Evolutionary conservation across 192 early-diverging fungal genomes (phyloP).

Genomic region (Podila clonocystis): DNA sequence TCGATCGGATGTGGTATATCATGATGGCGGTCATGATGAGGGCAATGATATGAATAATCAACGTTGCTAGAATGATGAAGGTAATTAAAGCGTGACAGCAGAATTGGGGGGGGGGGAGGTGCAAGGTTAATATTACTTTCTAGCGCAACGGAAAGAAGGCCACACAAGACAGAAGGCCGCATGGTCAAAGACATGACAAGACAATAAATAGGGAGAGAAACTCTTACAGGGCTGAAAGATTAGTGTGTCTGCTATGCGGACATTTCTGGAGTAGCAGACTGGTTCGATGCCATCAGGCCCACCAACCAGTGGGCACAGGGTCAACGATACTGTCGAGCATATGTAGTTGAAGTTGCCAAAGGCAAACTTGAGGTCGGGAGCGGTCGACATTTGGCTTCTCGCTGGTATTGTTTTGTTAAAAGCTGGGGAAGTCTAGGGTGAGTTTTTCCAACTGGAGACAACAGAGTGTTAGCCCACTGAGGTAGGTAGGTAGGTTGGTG

Average conservation of each 20-base stretch:
- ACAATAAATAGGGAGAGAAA: neutral
- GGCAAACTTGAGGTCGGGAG: slow-evolving; percentile 21
- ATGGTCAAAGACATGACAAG: neutral
- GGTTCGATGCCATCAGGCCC: slow-evolving; percentile 81
- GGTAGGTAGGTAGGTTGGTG: no score
- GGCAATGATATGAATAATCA: slow-evolving; percentile 93
- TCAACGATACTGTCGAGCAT: slow-evolving; percentile 84
- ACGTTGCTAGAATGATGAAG: slow-evolving; percentile 65
- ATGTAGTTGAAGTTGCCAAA: slow-evolving; percentile 94
- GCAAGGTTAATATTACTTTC: no score
- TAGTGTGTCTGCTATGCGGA: slow-evolving; percentile 83
- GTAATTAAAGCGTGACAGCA: no score
- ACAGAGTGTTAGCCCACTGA: no score
- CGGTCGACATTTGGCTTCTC: neutral
- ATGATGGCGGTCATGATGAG: slow-evolving; percentile 97
- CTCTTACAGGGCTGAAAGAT: slow-evolving; percentile 90
- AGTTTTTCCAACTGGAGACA: no score
- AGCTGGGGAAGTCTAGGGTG: no score
- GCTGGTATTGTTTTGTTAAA: neutral
- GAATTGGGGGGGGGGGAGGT: no score
- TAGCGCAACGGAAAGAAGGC: neutral
- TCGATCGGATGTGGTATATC: slow-evolving; percentile 97
- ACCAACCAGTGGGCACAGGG: slow-evolving; percentile 93
- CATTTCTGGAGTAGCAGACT: slow-evolving; percentile 94
- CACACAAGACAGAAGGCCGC: neutral